Conservation (phyloP, 306 rosid species). For the Lathyrus tuberosus region DNA sequence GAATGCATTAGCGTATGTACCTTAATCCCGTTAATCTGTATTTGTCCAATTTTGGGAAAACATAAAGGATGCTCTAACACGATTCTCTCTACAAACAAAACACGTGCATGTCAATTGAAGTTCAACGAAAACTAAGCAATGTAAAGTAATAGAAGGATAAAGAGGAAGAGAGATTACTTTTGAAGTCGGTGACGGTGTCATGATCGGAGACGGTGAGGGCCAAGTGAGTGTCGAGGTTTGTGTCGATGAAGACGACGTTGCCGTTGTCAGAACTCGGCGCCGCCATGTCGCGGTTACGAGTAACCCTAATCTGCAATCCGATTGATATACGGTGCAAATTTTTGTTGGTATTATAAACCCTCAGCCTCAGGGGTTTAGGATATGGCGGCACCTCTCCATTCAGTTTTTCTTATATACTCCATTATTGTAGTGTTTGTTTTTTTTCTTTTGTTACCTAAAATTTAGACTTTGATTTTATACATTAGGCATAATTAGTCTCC, state of each 20-base stretch:
- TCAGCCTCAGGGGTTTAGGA: conserved; percentile 13
- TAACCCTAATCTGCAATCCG: conserved; percentile 10
- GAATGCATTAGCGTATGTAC: conserved; percentile 28
- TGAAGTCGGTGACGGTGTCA: conserved; percentile 65
- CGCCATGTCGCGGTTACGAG: conserved; percentile 10
- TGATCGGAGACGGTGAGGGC: conserved; percentile 51
- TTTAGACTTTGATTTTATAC: no score
- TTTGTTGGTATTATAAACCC: no score
- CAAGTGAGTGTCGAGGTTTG: conserved; percentile 73
- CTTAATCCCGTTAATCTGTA: conserved; percentile 50
- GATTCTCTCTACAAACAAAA: conserved; percentile 38
- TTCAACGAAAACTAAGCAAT: conserved; percentile 6
- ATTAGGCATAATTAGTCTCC: no score
- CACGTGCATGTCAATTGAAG: neutral
- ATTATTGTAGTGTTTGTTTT: no score
- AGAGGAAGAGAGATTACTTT: conserved; percentile 47
- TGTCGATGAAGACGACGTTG: conserved; percentile 61
- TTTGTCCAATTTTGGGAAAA: conserved; percentile 49
- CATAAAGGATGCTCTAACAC: conserved; percentile 37
- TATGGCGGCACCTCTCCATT: neutral
- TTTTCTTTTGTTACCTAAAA: no score
- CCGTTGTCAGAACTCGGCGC: neutral
- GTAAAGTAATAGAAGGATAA: neutral
- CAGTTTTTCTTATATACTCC: no score
- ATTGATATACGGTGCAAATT: neutral